A percentile compares a stretch with the other conserved stretches of the same genome.
Evolutionary conservation across 805 yeast genomes (phyloP).

Genomic region (Hanseniaspora valbyensis): DNA sequence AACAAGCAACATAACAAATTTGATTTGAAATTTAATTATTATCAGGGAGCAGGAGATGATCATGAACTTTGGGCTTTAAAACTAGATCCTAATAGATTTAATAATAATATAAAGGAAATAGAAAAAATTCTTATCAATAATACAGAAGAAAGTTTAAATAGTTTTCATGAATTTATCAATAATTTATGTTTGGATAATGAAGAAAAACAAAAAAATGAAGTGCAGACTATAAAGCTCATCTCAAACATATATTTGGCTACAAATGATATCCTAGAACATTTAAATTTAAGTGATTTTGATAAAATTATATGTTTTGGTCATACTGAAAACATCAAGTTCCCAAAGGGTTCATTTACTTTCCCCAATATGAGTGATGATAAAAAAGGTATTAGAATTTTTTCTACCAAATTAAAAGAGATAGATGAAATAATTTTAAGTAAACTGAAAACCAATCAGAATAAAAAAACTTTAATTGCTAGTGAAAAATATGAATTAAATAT

Average conservation of each 20-base stretch:
- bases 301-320: neutral
- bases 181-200: neutral
- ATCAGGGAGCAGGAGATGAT: constrained; percentile 93
- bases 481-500: constrained; percentile 11
- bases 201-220: neutral
- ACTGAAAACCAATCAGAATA: neutral
- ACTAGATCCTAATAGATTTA: constrained; percentile 44
- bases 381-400: constrained; percentile 9
- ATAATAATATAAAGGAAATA: constrained; percentile 36
- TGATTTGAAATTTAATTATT: constrained; percentile 38
- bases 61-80: constrained; percentile 73
- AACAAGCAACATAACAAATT: constrained; percentile 1
- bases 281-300: neutral
- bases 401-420: neutral
- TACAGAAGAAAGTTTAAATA: constrained; percentile 23
- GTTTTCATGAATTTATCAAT: neutral
- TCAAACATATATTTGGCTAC: neutral
- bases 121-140: constrained; percentile 26
- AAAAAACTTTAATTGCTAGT: constrained; percentile 2
- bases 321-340: neutral
- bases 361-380: constrained; percentile 7
- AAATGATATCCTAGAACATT: neutral
- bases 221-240: neutral
- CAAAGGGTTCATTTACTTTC: neutral
- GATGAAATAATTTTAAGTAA: neutral